Evolutionary conservation across 441 rosid species (phyloP), one percentile per base, ranked within the genome.

Genomic region (Croton setiger): DNA sequence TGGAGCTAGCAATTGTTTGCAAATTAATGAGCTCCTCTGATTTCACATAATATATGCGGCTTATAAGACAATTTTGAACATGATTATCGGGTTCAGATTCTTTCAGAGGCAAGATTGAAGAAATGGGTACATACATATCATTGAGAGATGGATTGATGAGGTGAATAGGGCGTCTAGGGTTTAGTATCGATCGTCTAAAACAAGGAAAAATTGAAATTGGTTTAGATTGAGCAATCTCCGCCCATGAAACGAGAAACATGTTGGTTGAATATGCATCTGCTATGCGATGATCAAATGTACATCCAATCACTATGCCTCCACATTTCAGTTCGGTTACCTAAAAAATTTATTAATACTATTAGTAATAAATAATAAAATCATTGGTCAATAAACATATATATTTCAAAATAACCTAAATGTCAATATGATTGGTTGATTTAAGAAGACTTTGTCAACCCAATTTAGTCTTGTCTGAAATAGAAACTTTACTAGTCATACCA

Each of bases 251-350:
- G 6, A 90, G 80, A 72, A 93, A 90, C 96, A 90, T 84, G 75
- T 90, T 87, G 72, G 80, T 70, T 3, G 98, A 86, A 74, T 87
- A 81, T 5, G 92, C 97, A 66, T 93, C 97, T 7, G 97, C 86
- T 18, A 88, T 75, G 60, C 94, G 91, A 61, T 93, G 98, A 68
- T 93, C 97, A 43, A 90, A 93, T n/a, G 91, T 60, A 76, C 93
- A 86, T 31, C 71, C 96, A 63, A 93, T 84, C 60, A 91, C 93
- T 27, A 86, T 8, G 11, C 90, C 87, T 1, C 98, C 94, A 45
- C 97, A 89, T 71, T 79, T 82, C 1, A 93, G 84, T 55, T 85
- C 82, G 0, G 94, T 89, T 27, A 69, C 89, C 95, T 90, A 76
- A 67, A 55, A 56, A 12, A 18, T 20, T 1, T 6, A 54, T 27